phyloP scores from a whole-genome alignment of 257 asterid species.

The Rubia yunnanensis region DNA sequence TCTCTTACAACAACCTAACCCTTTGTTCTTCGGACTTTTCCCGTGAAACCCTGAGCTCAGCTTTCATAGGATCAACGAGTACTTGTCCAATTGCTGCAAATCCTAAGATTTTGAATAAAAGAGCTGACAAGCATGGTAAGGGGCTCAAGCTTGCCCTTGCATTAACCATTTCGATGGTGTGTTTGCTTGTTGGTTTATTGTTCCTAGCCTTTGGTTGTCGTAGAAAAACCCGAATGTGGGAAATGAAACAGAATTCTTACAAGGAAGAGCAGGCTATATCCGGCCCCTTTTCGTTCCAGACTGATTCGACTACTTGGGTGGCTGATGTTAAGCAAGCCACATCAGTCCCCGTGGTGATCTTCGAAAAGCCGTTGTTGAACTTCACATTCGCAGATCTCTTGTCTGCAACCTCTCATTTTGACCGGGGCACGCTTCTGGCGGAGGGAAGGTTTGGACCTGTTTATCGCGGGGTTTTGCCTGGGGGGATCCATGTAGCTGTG shows the following conservation, averaged over 20 bases:
- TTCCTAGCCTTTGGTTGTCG: conserved; percentile 73
- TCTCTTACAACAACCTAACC: conserved; percentile 82
- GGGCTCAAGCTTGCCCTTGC: conserved; percentile 65
- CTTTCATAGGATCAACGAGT: conserved; percentile 60
- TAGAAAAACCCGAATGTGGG: conserved; percentile 56
- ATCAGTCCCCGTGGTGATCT: conserved; percentile 59
- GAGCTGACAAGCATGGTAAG: conserved; percentile 29
- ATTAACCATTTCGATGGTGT: conserved; percentile 65
- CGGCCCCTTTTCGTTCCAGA: conserved; percentile 75
- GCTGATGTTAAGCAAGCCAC: conserved; percentile 81
- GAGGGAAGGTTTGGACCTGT: conserved; percentile 87
- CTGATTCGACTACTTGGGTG: conserved; percentile 81
- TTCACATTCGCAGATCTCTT: conserved; percentile 73
- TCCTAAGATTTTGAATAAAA: conserved; percentile 44
- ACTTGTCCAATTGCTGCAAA: conserved; percentile 93
- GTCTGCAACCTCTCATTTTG: conserved; percentile 72
- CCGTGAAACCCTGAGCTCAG: conserved; percentile 25
- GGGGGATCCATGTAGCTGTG: conserved; percentile 77
- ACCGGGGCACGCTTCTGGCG: conserved; percentile 61
- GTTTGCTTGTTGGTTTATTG: conserved; percentile 61
- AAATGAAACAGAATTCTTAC: conserved; percentile 43
- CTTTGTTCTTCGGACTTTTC: conserved; percentile 49
- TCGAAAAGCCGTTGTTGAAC: conserved; percentile 75
- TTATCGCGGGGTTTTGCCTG: conserved; percentile 60
- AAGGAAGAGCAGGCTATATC: conserved; percentile 60